These are phyloP conservation scores for Parasitella parasitica DNA, from an alignment of 371 early-diverging fungal species.

Conservation along the genomic window DNA sequence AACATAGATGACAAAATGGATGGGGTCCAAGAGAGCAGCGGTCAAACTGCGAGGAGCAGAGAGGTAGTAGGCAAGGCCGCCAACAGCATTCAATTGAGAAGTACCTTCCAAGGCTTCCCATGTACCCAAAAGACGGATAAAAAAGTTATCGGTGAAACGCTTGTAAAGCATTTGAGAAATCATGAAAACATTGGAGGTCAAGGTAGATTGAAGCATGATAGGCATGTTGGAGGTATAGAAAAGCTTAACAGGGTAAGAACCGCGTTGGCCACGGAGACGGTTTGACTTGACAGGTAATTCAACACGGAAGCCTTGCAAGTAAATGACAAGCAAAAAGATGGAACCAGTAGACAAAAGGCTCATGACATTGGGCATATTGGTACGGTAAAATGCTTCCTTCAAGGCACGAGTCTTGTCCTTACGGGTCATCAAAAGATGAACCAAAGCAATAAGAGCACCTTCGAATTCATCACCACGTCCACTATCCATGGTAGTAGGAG, in stretches of 20 bases:
- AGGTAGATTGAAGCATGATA: slow-evolving; percentile 98
- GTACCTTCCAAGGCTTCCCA: slow-evolving; percentile 92
- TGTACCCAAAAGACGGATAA: slow-evolving; percentile 94
- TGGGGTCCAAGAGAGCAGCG: slow-evolving; percentile 88
- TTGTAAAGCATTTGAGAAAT: slow-evolving; percentile 96
- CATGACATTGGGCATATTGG: slow-evolving; percentile 96
- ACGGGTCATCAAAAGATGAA: slow-evolving; percentile 97
- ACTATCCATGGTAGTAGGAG: slow-evolving; percentile 96
- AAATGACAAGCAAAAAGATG: slow-evolving; percentile 98
- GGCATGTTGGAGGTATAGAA: slow-evolving; percentile 99
- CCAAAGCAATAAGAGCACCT: slow-evolving; percentile 95
- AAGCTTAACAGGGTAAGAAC: slow-evolving; percentile 98
- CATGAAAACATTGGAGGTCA: slow-evolving; percentile 95
- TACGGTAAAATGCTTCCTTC: slow-evolving; percentile 98
- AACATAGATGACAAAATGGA: slow-evolving; percentile 94
- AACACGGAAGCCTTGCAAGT: slow-evolving; percentile 99
- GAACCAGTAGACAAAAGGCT: slow-evolving; percentile 90
- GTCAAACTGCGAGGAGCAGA: slow-evolving; percentile 91
- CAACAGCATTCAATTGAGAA: slow-evolving; percentile 86
- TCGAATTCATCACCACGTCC: slow-evolving; percentile 99
- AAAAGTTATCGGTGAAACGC: slow-evolving; percentile 92
- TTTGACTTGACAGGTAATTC: slow-evolving; percentile 98
- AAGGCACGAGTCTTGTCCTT: slow-evolving; percentile 97
- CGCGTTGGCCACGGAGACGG: slow-evolving; percentile 95
- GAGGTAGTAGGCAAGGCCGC: slow-evolving; percentile 98